Conservation (phyloP, 192 early-diverging fungal species). For the Backusella westeae region DNA sequence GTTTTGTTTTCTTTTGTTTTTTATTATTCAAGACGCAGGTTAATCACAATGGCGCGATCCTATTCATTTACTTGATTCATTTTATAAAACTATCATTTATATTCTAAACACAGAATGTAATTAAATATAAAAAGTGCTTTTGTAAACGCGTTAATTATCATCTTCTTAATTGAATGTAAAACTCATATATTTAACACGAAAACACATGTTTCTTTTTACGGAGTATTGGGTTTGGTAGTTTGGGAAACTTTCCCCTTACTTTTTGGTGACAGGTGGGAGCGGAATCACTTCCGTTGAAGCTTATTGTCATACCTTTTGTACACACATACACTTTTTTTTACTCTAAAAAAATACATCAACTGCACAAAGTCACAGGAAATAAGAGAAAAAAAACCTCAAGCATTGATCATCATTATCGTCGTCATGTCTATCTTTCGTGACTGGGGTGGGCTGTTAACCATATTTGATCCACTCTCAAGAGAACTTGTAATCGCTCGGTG, state of each 20-base stretch:
- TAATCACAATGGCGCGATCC: not conserved
- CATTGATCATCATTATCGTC: not conserved
- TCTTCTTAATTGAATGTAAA: not conserved
- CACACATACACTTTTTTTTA: not conserved
- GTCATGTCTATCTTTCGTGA: conserved; percentile 1
- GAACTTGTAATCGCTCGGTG: not conserved
- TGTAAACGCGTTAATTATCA: not conserved
- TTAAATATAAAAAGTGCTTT: not conserved
- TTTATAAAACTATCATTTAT: not conserved
- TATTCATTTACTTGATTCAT: not conserved
- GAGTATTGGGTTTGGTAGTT: not conserved
- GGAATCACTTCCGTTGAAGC: not conserved
- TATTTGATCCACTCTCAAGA: not conserved
- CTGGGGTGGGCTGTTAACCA: not conserved
- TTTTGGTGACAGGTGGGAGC: not conserved
- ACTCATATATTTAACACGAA: not conserved
- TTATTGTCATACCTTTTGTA: not conserved
- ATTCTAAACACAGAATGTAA: not conserved
- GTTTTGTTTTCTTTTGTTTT: not conserved
- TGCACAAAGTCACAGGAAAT: not conserved
- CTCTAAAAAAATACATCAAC: not conserved
- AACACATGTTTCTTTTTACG: not conserved
- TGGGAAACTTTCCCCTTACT: not conserved
- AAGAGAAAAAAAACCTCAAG: not conserved
- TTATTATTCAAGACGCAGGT: not conserved